Conservation (phyloP, 352 stramenopile species). For the Salisapilia sapeloensis region DNA sequence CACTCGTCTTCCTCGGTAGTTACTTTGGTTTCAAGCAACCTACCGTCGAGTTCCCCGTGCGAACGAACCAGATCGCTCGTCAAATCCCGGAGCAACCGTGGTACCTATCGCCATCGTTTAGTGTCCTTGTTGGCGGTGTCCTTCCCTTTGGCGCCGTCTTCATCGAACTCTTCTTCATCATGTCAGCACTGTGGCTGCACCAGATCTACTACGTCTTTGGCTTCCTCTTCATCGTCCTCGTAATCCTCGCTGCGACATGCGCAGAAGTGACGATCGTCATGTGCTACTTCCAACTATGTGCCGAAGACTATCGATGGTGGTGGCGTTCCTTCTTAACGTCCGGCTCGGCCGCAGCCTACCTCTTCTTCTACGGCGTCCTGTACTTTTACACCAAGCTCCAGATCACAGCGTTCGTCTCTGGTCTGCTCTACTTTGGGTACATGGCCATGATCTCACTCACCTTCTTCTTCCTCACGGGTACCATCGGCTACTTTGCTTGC, state of each 20-base stretch:
- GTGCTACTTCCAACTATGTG: slow-evolving; percentile 99
- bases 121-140: slow-evolving; percentile 93
- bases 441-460: slow-evolving; percentile 96
- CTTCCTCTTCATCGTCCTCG: slow-evolving; percentile 96
- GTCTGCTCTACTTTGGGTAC: slow-evolving; percentile 99
- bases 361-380: slow-evolving; percentile 98
- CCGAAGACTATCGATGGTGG: slow-evolving; percentile 99
- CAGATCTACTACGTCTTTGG: slow-evolving; percentile 99
- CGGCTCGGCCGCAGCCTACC: slow-evolving; percentile 91
- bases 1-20: slow-evolving; percentile 95
- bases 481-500: slow-evolving; percentile 94
- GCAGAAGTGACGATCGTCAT: slow-evolving; percentile 98
- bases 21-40: slow-evolving; percentile 92
- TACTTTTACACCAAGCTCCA: slow-evolving; percentile 98
- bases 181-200: slow-evolving; percentile 98
- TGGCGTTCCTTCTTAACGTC: slow-evolving; percentile 94
- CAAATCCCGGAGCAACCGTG: slow-evolving; percentile 90
- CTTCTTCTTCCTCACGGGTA: slow-evolving; percentile 95
- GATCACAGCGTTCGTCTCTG: slow-evolving; percentile 87
- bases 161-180: slow-evolving; percentile 99
- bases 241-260: slow-evolving; percentile 96
- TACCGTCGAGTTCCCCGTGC: slow-evolving; percentile 77
- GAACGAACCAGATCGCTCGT: slow-evolving; percentile 82
- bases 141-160: slow-evolving; percentile 99
- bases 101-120: slow-evolving; percentile 91